Evolutionary conservation across 2,329 filamentous ascomycete species (phyloP), one percentile per base, ranked within the genome.

Genomic region (Pseudonectria buxi): DNA sequence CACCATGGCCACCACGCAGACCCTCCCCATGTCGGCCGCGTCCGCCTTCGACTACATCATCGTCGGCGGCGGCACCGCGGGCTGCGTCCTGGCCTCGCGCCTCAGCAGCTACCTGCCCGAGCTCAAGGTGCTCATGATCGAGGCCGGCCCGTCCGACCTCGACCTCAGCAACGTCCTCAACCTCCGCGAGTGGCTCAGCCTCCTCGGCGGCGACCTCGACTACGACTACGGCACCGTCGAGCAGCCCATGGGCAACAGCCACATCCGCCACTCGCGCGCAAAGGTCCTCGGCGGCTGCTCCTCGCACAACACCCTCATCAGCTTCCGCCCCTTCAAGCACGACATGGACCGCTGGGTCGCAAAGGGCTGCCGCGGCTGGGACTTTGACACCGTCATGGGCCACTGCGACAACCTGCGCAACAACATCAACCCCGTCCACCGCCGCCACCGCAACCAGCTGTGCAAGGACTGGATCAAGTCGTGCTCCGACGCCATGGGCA

Each of bases 201-300:
- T 95, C 33, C 77, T 95, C 18, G 88, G 88, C 45, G 86, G 86
- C 55, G 80, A 94, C 56, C 75, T 94, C 42, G 88, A 95, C 66
- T 94, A 90, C 63, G 87, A 94, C 64, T 94, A 94, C 64, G 77
- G 77, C 54, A 94, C 87, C 27, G 86, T 81, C 31, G 86, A 94
- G 65, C 88, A 95, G 68, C 87, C 87, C 45, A 92, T 78, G 67
- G 86, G 87, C 57, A 95, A 95, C 71, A 92, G 85, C 37, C 76
- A 87, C 66, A 94, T 95, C 66, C 81, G 87, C 46, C 88, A 94
- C 68, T 94, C 88, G 11, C 82, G 88, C 44, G 88, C 88, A 45
- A 94, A 94, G 70, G 87, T 95, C 26, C 75, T 95, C 22, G 88
- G 88, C 49, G 88, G 88, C 48, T 95, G 88, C 72, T 94, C 87